These are phyloP conservation scores for Vigna radiata DNA, from an alignment of 306 rosid species.

Conservation along the genomic window DNA sequence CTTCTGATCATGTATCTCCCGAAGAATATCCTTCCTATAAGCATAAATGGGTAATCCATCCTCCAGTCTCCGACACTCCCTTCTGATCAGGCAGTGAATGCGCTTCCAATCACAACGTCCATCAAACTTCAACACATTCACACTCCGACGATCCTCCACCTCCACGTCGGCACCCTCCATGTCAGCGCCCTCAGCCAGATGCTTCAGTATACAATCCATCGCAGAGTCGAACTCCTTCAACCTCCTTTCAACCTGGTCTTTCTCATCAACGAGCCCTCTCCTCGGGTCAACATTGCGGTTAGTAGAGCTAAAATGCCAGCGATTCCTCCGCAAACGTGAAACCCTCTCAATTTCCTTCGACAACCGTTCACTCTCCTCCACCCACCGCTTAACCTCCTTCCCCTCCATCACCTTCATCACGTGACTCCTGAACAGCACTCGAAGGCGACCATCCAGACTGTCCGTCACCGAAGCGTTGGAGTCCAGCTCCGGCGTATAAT, in stretches of 20 bases:
- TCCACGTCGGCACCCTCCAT: constrained; percentile 33
- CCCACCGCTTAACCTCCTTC: constrained; percentile 59
- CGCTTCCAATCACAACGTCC: constrained; percentile 57
- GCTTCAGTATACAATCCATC: constrained; percentile 63
- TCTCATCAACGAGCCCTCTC: constrained; percentile 54
- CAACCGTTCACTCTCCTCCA: constrained; percentile 44
- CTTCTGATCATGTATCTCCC: constrained; percentile 67
- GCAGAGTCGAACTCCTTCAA: constrained; percentile 71
- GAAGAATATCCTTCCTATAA: constrained; percentile 70
- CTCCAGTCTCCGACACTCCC: constrained; percentile 78
- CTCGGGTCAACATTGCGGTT: constrained; percentile 3
- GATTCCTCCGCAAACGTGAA: not conserved
- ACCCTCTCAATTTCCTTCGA: constrained; percentile 45
- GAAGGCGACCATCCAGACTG: constrained; percentile 58
- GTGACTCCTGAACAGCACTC: constrained; percentile 48
- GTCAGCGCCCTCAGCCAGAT: constrained; percentile 50
- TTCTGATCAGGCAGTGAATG: constrained; percentile 56
- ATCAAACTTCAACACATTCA: constrained; percentile 49
- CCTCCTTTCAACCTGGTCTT: constrained; percentile 51
- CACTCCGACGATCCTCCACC: constrained; percentile 35
- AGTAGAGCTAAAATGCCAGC: accelerated
- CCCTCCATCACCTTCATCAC: constrained; percentile 63
- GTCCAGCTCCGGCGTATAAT: constrained; percentile 54
- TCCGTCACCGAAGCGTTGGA: constrained; percentile 42
- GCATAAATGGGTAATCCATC: constrained; percentile 91